Conservation (phyloP, 2,329 filamentous ascomycete genomes). For the Diaporthe vexans region DNA sequence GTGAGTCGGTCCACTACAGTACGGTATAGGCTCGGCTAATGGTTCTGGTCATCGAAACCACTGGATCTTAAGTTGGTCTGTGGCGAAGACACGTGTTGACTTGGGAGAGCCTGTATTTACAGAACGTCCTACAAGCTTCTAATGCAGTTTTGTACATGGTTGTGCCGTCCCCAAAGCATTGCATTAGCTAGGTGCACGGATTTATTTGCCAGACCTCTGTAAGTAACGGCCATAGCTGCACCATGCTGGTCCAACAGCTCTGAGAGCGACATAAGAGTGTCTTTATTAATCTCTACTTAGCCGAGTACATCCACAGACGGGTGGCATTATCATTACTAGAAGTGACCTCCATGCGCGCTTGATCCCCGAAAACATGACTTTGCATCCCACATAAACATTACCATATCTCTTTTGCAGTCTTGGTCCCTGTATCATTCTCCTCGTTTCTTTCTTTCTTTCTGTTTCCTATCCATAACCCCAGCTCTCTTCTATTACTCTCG, state of each 20-base stretch:
- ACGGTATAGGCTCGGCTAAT: neutral
- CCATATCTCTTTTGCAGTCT: conserved; percentile 17
- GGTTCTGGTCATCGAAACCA: neutral
- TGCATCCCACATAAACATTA: conserved; percentile 28
- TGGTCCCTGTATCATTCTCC: neutral
- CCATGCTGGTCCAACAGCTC: neutral
- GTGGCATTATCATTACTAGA: conserved; percentile 23
- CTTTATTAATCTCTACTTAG: neutral
- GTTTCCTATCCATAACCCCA: neutral
- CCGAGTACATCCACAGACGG: neutral
- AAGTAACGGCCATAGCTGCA: too few species aligned
- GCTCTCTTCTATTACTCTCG: neutral
- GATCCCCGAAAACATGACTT: neutral
- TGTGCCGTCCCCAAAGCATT: too few species aligned
- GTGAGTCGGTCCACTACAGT: neutral
- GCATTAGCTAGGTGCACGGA: too few species aligned
- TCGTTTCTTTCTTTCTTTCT: neutral
- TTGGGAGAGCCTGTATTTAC: too few species aligned
- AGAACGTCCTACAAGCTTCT: too few species aligned
- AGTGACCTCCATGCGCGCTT: conserved; percentile 1
- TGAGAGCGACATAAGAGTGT: neutral
- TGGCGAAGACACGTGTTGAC: too few species aligned
- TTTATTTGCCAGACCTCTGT: too few species aligned
- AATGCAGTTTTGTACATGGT: too few species aligned
- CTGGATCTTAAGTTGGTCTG: too few species aligned